A percentile compares a stretch with the other conserved stretches of the same genome.
Conservation (phyloP, 208 protist genomes). For the Novymonas esmeraldas region DNA sequence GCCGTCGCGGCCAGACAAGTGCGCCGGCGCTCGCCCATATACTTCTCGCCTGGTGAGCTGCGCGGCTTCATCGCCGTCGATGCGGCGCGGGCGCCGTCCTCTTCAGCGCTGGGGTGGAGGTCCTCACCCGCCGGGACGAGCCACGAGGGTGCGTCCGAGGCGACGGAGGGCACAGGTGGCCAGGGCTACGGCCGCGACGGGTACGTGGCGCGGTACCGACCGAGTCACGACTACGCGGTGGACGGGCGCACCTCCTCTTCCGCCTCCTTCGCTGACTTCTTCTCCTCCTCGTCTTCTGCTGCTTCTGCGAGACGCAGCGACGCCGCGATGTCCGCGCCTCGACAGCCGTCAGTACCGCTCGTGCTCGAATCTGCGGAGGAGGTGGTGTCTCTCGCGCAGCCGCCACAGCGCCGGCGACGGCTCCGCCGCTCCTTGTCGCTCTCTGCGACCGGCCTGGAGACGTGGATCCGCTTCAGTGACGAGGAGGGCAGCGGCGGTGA, state of each 20-base stretch:
- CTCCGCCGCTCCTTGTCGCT: conserved; percentile 18
- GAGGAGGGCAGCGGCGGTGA: not conserved
- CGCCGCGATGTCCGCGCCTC: too few relatives aligned
- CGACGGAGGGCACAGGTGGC: not conserved
- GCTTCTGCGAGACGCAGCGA: too few relatives aligned
- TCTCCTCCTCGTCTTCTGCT: too few relatives aligned
- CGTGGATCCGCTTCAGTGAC: conserved; percentile 25
- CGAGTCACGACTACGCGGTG: not conserved
- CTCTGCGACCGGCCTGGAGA: conserved; percentile 16
- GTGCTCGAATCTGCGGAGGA: not conserved
- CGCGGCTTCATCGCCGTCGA: not conserved
- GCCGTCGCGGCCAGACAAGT: not conserved
- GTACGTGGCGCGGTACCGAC: conserved; percentile 14
- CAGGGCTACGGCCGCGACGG: conserved; percentile 3
- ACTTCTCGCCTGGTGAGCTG: conserved; percentile 24
- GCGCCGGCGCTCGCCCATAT: conserved; percentile 23
- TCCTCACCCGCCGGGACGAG: too few relatives aligned
- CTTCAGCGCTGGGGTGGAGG: not conserved
- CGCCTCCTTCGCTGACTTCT: not conserved
- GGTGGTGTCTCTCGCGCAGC: not conserved
- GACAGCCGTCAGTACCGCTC: too few relatives aligned
- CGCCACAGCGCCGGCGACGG: too few relatives aligned
- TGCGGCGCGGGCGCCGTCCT: not conserved
- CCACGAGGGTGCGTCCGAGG: not conserved
- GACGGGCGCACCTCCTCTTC: not conserved